Evolutionary conservation across 2,329 filamentous ascomycete species (phyloP).

Genomic region (Aulographum hederae): DNA sequence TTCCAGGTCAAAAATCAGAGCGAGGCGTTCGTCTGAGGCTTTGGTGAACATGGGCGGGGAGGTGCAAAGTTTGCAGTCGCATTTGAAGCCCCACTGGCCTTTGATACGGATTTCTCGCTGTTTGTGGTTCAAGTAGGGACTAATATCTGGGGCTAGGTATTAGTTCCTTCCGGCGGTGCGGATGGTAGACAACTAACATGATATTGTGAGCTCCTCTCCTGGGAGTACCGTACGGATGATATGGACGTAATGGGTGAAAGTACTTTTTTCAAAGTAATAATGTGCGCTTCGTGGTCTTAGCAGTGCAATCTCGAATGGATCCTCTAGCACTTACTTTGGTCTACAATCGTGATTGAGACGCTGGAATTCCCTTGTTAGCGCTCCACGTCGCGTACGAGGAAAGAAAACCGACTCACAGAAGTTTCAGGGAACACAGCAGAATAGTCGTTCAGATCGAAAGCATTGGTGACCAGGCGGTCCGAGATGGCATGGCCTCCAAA

Average conservation of each 20-base stretch:
- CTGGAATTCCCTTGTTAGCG: no score
- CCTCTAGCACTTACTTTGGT: no score
- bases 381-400: no score
- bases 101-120: conserved; percentile 14
- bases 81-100: conserved; percentile 21
- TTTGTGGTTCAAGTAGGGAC: conserved; percentile 15
- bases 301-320: no score
- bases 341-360: conserved; percentile 24
- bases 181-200: no score
- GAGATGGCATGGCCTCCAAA: conserved; percentile 4
- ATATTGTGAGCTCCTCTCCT: conserved; percentile 24
- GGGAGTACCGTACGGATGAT: conserved; percentile 19
- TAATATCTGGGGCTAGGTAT: no score
- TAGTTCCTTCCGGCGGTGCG: no score
- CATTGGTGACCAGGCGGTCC: conserved; percentile 5
- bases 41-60: conserved; percentile 9
- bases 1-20: conserved; percentile 14
- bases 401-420: no score
- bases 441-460: conserved; percentile 1
- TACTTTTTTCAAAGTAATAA: conserved; percentile 19
- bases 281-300: no score
- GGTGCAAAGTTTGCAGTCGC: conserved; percentile 20
- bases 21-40: conserved; percentile 18
- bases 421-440: background rate
- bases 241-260: conserved; percentile 18